These are phyloP conservation scores for Nitzschia sp. DNA, from an alignment of 108 stramenopile species.

Conservation along the genomic window DNA sequence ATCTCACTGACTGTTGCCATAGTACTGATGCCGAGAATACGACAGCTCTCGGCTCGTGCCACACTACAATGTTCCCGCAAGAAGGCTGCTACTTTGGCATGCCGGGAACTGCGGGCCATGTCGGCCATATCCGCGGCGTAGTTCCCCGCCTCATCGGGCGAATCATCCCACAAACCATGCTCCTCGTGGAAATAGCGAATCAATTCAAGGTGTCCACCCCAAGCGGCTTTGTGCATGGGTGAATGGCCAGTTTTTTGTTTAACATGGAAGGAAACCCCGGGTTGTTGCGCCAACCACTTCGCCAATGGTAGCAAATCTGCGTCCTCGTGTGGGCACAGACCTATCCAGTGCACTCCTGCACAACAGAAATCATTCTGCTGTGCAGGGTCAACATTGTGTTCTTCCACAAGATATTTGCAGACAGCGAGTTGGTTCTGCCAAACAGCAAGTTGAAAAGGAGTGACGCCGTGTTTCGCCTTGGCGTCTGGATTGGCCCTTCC, in stretches of 20 bases:
- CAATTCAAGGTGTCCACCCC: conserved; percentile 75
- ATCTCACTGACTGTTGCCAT: conserved; percentile 26
- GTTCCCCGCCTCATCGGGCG: conserved; percentile 72
- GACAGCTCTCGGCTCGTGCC: conserved; percentile 52
- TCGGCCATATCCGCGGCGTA: conserved; percentile 79
- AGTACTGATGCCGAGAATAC: conserved; percentile 47
- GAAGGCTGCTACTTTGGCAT: conserved; percentile 48
- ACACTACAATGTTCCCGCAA: conserved; percentile 58
- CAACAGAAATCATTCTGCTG: conserved; percentile 78
- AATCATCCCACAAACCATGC: conserved; percentile 64
- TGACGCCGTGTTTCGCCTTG: conserved; percentile 62
- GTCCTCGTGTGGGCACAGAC: conserved; percentile 48
- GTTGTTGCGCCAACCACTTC: conserved; percentile 29
- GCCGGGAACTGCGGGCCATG: conserved; percentile 72
- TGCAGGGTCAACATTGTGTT: conserved; percentile 38
- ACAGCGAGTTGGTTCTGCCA: conserved; percentile 76
- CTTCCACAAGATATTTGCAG: conserved; percentile 59
- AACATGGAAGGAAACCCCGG: conserved; percentile 21
- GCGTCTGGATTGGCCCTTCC: conserved; percentile 46
- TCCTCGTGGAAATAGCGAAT: conserved; percentile 58
- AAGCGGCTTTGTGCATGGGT: conserved; percentile 76
- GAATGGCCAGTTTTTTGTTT: conserved; percentile 65
- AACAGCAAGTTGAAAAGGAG: conserved; percentile 82
- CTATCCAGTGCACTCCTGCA: conserved; percentile 80
- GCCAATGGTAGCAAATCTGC: conserved; percentile 38